Percentiles rank a stretch among this genome's conserved stretches.
phyloP scores from a whole-genome alignment of 768 basidiomycete species.

The Leccinum imitatum region DNA sequence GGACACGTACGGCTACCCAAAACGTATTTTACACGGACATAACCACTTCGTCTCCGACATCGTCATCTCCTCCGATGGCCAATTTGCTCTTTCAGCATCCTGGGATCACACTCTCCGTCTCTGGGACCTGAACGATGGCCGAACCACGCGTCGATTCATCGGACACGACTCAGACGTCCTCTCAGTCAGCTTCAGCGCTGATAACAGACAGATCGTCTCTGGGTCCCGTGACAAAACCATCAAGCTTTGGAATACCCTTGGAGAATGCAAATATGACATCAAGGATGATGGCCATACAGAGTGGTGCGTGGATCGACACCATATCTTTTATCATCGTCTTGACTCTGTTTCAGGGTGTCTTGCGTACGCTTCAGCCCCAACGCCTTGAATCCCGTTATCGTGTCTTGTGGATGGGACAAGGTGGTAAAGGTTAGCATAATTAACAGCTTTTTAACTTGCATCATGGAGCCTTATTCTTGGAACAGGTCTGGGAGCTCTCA shows the following conservation, averaged over 20 bases:
- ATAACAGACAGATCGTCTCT: conserved; percentile 99
- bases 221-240: conserved; percentile 96
- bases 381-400: conserved; percentile 95
- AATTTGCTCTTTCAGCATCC: conserved; percentile 97
- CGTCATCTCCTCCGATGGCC: conserved; percentile 98
- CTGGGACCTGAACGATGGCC: conserved; percentile 98
- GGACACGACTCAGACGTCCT: conserved; percentile 98
- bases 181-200: conserved; percentile 98
- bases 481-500: conserved; percentile 98
- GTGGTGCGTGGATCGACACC: conserved; percentile 52
- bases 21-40: conserved; percentile 96
- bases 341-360: conserved; percentile 69
- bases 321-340: not conserved
- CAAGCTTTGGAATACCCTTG: conserved; percentile 99
- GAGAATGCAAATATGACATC: conserved; percentile 99
- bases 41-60: conserved; percentile 99
- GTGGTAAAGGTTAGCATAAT: conserved; percentile 86
- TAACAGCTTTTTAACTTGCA: not conserved
- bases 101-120: conserved; percentile 99
- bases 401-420: conserved; percentile 99
- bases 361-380: conserved; percentile 99
- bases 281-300: conserved; percentile 98
- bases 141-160: conserved; percentile 95
- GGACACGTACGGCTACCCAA: conserved; percentile 91
- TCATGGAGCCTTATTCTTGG: conserved; percentile 28